phyloP scores from a whole-genome alignment of 1,284 basidiomycete species.

The Malassezia pachydermatis region DNA sequence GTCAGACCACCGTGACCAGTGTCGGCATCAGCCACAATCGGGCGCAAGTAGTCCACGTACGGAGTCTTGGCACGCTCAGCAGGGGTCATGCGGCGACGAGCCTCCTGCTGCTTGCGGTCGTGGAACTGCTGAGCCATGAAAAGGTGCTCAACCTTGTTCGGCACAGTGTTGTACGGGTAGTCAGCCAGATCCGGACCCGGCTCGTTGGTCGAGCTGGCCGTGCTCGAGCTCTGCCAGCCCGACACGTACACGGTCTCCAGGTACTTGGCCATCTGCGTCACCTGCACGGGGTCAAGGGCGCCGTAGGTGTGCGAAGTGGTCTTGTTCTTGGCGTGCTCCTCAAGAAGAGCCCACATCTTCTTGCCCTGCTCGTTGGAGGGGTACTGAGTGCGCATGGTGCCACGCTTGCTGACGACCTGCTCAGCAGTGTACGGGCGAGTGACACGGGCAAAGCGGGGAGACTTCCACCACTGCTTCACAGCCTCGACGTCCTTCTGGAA shows the following conservation, averaged over 20 bases:
- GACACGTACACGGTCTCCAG: constrained; percentile 49
- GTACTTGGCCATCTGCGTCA: constrained; percentile 52
- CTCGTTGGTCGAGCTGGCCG: constrained; percentile 47
- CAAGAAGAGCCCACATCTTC: constrained; percentile 70
- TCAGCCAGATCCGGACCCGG: constrained; percentile 60
- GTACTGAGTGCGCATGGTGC: constrained; percentile 74
- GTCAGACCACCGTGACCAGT: constrained; percentile 79
- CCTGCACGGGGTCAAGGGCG: constrained; percentile 91
- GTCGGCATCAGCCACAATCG: constrained; percentile 50
- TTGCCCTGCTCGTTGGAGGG: constrained; percentile 74
- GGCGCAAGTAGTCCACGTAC: constrained; percentile 44
- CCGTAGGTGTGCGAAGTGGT: constrained; percentile 87
- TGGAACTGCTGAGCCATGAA: constrained; percentile 48
- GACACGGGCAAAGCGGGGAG: constrained; percentile 69
- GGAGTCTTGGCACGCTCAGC: constrained; percentile 41
- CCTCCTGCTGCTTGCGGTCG: constrained; percentile 47
- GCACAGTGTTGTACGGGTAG: constrained; percentile 87
- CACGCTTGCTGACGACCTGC: constrained; percentile 86
- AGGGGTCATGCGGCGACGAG: constrained; percentile 32
- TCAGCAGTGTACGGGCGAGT: constrained; percentile 83
- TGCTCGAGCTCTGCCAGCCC: constrained; percentile 46
- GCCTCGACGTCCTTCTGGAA: constrained; percentile 73
- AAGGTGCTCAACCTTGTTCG: constrained; percentile 55
- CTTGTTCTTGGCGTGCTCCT: constrained; percentile 51
- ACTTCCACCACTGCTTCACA: constrained; percentile 86